These are phyloP conservation scores for Cercospora janseana DNA, from an alignment of 2,329 filamentous ascomycete species.

Conservation along the genomic window DNA sequence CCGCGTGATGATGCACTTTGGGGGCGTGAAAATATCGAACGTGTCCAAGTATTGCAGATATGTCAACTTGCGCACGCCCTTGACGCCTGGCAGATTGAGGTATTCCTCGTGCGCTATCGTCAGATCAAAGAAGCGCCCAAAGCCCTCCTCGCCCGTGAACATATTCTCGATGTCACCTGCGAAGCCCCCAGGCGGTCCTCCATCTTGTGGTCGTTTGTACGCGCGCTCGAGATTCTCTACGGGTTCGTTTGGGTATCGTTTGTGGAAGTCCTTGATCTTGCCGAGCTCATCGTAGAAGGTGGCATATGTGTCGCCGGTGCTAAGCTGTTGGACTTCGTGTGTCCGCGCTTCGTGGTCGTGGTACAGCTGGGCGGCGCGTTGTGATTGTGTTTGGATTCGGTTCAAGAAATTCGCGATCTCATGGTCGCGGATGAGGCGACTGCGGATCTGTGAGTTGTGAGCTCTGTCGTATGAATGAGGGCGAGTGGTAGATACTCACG, in stretches of 20 bases:
- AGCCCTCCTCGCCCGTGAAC: constrained; percentile 94
- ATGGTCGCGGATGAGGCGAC: constrained; percentile 86
- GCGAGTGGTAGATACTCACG: constrained; percentile 52
- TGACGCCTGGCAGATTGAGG: constrained; percentile 82
- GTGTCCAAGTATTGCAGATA: constrained; percentile 91
- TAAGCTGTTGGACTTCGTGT: constrained; percentile 79
- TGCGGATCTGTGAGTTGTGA: constrained; percentile 65
- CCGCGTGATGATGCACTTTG: constrained; percentile 70
- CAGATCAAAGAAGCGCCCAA: constrained; percentile 88
- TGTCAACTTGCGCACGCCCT: constrained; percentile 62
- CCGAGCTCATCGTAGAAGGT: constrained; percentile 85
- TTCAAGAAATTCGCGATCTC: constrained; percentile 83
- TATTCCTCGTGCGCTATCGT: constrained; percentile 81
- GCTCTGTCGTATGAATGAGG: constrained; percentile 21
- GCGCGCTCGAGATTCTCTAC: constrained; percentile 92
- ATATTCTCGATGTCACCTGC: constrained; percentile 73
- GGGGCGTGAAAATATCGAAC: constrained; percentile 82
- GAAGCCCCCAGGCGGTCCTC: constrained; percentile 43
- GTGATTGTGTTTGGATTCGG: constrained; percentile 83
- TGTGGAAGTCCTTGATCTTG: constrained; percentile 82
- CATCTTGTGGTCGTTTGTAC: constrained; percentile 73
- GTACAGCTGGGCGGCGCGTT: constrained; percentile 78
- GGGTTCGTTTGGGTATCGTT: constrained; percentile 87
- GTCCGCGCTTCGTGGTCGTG: constrained; percentile 70
- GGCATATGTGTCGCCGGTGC: constrained; percentile 80